Conservation (phyloP, 371 early-diverging fungal genomes). For the Mucor ambiguus region DNA sequence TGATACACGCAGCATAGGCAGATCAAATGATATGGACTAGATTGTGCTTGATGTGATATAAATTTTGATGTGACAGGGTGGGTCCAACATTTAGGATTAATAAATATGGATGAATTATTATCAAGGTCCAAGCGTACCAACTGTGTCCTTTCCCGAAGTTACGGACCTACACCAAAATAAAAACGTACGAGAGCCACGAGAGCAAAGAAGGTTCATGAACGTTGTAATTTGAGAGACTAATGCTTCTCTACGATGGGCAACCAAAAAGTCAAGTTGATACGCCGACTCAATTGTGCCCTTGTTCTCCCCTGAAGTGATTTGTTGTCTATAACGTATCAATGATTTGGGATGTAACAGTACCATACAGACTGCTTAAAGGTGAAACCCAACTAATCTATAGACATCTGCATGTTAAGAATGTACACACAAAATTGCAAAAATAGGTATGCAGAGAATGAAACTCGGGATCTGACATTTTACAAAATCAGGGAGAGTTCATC, state of each 20-base stretch:
- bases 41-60: not conserved
- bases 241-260: not conserved
- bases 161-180: constrained; percentile 3
- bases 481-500: not conserved
- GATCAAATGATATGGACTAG: not conserved
- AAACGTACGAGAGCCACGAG: constrained; percentile 4
- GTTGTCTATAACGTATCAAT: not conserved
- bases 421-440: not conserved
- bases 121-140: constrained; percentile 5
- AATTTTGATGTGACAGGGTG: not conserved
- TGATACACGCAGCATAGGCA: not conserved
- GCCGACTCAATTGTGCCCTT: not conserved
- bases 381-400: not conserved
- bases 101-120: constrained; percentile 3
- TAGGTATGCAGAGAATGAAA: not conserved
- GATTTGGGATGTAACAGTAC: not conserved
- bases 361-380: not conserved
- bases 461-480: not conserved
- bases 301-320: not conserved
- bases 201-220: constrained; percentile 1
- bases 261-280: not conserved
- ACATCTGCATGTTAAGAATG: not conserved
- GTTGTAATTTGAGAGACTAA: not conserved
- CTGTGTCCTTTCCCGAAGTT: not conserved
- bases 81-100: not conserved